A percentile compares a stretch with the other conserved stretches of the same genome.
Evolutionary conservation across 148 eudicot species (phyloP).

Genomic region (Cornus controversa): DNA sequence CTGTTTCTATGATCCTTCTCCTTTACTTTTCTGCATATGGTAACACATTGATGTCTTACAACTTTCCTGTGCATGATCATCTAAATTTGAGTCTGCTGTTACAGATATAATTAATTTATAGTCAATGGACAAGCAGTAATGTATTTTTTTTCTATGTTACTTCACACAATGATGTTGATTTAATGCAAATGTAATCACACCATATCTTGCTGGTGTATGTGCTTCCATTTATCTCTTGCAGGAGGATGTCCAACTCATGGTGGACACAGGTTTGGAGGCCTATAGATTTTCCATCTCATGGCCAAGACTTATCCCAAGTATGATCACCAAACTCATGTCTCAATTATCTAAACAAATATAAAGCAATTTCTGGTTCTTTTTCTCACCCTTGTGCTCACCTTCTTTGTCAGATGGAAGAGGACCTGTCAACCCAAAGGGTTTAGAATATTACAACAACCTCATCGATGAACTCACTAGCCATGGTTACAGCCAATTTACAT

Average conservation of each 20-base stretch:
- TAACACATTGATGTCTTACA: too few relatives aligned
- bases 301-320: conserved; percentile 77
- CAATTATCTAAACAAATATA: not conserved
- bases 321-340: not conserved
- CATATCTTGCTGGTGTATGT: not conserved
- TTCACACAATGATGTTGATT: not conserved
- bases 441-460: conserved; percentile 51
- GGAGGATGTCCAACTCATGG: conserved; percentile 72
- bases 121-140: not conserved
- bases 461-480: conserved; percentile 48
- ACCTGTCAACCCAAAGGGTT: conserved; percentile 47
- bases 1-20: too few relatives aligned
- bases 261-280: conserved; percentile 62
- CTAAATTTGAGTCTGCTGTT: not conserved
- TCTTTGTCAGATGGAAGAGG: conserved; percentile 55
- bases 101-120: not conserved
- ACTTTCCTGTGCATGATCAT: not conserved
- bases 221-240: conserved; percentile 19
- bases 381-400: conserved; percentile 1
- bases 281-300: conserved; percentile 70
- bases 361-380: conserved; percentile 2
- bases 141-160: not conserved
- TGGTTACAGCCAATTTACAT: conserved; percentile 28
- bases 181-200: not conserved
- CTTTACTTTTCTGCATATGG: too few relatives aligned